These are phyloP conservation scores for Coemansia sp. DNA, from an alignment of 192 early-diverging fungal genomes.

Conservation along the genomic window DNA sequence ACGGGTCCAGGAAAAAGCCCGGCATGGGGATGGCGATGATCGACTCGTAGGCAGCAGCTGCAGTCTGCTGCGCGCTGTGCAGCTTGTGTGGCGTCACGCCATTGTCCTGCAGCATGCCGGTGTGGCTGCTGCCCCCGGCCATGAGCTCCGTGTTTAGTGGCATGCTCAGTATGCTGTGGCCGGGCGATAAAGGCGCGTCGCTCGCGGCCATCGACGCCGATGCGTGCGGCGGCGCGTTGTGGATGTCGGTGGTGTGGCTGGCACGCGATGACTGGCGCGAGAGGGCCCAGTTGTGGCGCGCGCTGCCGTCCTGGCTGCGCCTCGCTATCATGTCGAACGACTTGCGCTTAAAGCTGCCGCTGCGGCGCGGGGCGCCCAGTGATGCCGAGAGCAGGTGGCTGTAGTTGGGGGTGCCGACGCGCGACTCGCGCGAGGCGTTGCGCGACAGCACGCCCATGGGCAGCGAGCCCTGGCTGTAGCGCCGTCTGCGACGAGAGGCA, in stretches of 20 bases:
- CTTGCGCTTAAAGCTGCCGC: too few relatives aligned
- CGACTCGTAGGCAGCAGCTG: constrained; percentile 10
- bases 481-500: constrained; percentile 11
- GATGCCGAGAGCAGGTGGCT: not conserved
- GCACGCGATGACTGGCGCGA: constrained; percentile 10
- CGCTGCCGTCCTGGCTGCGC: not conserved
- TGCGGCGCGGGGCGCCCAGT: not conserved
- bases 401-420: not conserved
- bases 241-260: not conserved
- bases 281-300: not conserved
- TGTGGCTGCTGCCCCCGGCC: not conserved
- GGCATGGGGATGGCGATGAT: constrained; percentile 48
- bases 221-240: not conserved
- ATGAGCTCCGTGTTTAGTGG: not conserved
- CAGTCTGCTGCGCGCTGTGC: not conserved
- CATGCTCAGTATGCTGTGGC: constrained; percentile 1
- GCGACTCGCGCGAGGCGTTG: constrained; percentile 22
- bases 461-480: constrained; percentile 29
- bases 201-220: not conserved
- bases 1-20: constrained; percentile 42
- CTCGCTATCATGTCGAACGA: not conserved
- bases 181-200: not conserved
- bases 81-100: not conserved
- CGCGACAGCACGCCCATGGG: constrained; percentile 21
- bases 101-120: not conserved